phyloP scores from a whole-genome alignment of 2,329 filamentous ascomycete species.

The Calonectria fujianensis region DNA sequence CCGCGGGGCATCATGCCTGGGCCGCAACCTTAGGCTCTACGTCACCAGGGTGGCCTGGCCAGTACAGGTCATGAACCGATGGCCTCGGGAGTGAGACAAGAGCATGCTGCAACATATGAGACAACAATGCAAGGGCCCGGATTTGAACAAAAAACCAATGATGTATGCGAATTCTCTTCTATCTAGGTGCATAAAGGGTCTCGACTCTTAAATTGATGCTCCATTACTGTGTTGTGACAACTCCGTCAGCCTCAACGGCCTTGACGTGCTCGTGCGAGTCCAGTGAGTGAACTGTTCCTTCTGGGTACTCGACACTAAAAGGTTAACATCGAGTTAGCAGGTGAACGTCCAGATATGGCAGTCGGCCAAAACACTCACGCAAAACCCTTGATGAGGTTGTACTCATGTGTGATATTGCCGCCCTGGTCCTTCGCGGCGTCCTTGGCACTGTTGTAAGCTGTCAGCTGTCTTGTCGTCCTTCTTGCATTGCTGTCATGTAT shows the following conservation, averaged over 20 bases:
- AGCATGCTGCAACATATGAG: neutral
- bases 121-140: no score
- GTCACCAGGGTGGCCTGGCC: slow-evolving; percentile 25
- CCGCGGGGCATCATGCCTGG: slow-evolving; percentile 32
- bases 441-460: slow-evolving; percentile 78
- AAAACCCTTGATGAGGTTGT: slow-evolving; percentile 92
- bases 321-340: slow-evolving; percentile 7
- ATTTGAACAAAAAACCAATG: neutral
- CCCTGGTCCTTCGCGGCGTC: slow-evolving; percentile 83
- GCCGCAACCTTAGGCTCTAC: slow-evolving; percentile 43
- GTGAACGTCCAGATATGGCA: neutral
- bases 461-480: slow-evolving; percentile 23
- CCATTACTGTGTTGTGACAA: slow-evolving; percentile 80
- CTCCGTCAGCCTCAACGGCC: slow-evolving; percentile 82
- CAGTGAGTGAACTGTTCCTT: slow-evolving; percentile 80
- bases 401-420: slow-evolving; percentile 89
- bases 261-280: slow-evolving; percentile 82
- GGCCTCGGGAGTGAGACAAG: slow-evolving; percentile 4
- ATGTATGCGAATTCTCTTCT: slow-evolving; percentile 5
- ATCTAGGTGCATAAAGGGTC: neutral
- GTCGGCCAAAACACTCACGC: slow-evolving; percentile 77
- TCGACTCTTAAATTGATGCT: neutral
- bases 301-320: slow-evolving; percentile 82
- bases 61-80: slow-evolving; percentile 27
- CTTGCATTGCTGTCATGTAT: neutral